Percentiles rank a stretch among this genome's conserved stretches.
These are phyloP conservation scores for Phialophora expanda DNA, from an alignment of 2,329 filamentous ascomycete genomes.

Conservation along the genomic window DNA sequence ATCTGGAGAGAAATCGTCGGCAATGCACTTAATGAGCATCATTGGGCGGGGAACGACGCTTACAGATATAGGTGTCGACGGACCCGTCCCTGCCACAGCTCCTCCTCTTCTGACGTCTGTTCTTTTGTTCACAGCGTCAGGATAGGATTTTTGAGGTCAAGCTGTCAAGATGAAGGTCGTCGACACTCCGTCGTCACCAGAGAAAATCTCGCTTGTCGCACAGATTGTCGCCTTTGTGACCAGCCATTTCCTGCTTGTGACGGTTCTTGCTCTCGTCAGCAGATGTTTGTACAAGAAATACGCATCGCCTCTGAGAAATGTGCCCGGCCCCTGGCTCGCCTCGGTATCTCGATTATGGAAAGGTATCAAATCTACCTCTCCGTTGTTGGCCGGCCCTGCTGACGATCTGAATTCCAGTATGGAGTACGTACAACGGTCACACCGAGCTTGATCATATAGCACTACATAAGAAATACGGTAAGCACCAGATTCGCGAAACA, in stretches of 20 bases:
- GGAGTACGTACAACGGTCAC: constrained; percentile 48
- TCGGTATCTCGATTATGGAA: constrained; percentile 50
- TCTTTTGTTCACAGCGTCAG: neutral
- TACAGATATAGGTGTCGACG: constrained; percentile 1
- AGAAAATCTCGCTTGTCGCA: constrained; percentile 22
- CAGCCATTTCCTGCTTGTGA: constrained; percentile 29
- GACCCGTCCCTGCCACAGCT: neutral
- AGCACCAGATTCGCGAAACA: neutral
- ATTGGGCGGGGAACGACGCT: constrained; percentile 8
- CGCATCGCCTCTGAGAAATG: constrained; percentile 48
- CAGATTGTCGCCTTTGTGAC: constrained; percentile 26
- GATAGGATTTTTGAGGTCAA: neutral
- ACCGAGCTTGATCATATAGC: constrained; percentile 47
- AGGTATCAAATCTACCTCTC: constrained; percentile 13
- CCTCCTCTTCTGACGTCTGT: neutral
- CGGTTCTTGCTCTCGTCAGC: constrained; percentile 21
- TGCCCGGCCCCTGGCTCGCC: constrained; percentile 51
- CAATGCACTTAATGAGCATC: neutral
- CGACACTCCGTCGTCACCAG: constrained; percentile 7
- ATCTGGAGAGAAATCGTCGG: constrained; percentile 6
- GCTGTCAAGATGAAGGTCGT: constrained; percentile 14
- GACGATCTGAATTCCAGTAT: constrained; percentile 40
- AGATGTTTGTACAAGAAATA: constrained; percentile 50
- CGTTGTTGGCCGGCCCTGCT: neutral
- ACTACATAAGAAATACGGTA: constrained; percentile 47